A percentile compares a stretch with the other conserved stretches of the same genome.
These are phyloP conservation scores for Fusarium redolens DNA, from an alignment of 2,329 filamentous ascomycete species.

Conservation along the genomic window DNA sequence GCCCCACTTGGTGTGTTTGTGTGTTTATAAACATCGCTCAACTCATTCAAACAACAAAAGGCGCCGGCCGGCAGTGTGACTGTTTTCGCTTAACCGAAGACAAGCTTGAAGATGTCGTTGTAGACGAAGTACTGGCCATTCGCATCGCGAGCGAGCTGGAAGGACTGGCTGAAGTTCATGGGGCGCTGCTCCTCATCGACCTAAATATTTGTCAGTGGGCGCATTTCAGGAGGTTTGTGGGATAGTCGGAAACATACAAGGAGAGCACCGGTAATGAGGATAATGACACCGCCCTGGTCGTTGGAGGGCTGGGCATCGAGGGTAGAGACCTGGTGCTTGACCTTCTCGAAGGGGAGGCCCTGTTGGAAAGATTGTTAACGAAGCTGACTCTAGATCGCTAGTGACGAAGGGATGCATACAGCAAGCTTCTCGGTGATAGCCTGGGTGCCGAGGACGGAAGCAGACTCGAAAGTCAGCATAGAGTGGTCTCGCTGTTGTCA, in stretches of 20 bases:
- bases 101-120: conserved; percentile 95
- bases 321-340: conserved; percentile 81
- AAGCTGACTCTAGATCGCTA: background rate
- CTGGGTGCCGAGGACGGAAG: conserved; percentile 70
- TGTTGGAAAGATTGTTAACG: conserved; percentile 51
- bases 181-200: conserved; percentile 87
- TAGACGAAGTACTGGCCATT: conserved; percentile 82
- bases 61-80: background rate
- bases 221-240: background rate
- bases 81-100: conserved; percentile 67
- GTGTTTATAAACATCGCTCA: conserved; percentile 19
- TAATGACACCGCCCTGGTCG: conserved; percentile 75
- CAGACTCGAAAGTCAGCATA: conserved; percentile 92
- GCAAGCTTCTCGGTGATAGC: conserved; percentile 83
- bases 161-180: conserved; percentile 91
- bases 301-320: conserved; percentile 85
- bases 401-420: conserved; percentile 63
- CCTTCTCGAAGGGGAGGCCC: conserved; percentile 83
- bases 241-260: conserved; percentile 66
- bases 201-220: conserved; percentile 57
- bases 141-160: conserved; percentile 81
- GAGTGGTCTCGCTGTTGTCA: conserved; percentile 59
- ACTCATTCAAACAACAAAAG: conserved; percentile 5
- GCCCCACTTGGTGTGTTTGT: conserved; percentile 29
- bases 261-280: conserved; percentile 88